Base-by-base conservation (phyloP, 2,329 filamentous ascomycete genomes). In the Gyromitra esculenta region DNA sequence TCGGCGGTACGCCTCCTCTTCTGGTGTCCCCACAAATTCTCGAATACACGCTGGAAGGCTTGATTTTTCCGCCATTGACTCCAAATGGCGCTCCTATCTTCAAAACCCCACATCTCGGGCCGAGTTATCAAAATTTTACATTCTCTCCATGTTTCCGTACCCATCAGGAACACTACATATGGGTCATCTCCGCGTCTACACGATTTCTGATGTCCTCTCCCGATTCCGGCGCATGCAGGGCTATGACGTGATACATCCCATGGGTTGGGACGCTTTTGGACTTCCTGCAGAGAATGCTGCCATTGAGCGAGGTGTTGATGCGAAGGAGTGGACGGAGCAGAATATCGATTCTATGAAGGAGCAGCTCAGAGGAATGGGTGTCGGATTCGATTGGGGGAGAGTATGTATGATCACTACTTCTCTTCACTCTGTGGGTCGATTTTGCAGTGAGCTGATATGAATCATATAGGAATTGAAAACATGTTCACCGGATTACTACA, bases 221-320 rank as follows among this genome's bases (percentile, higher is more conserved):
- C 88, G 94, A 69, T 96, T 91, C 82, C 89, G 90, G 81, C 88
- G 87, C 35, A 89, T 97, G 84, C 89, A 90, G 80, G 93, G 93
- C 15, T 87, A 89, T 79, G 85, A 91, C 71, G 92, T 96, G 41
- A 84, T 96, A 68, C 88, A 97, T 79, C 93, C 94, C n/a, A 97
- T 97, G 88, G 94, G 94, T 9, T 97, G 94, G 93, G 94, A 97
- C 85, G 92, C 93, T 4, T 97, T 97, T 84, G 94, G 94, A 1
- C 85, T 97, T 72, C 94, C 94, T 9, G 94, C 94, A 56, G 94
- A 97, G 83, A 97, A 97, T 84, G 94, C 94, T 18, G 94, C 94
- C 7, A 91, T 96, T 73, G 92, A 96, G 84, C 86, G 91, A 77
- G 92, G 92, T 11, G 87, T 95, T 76, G 89, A 92, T 81, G 93